Conservation (phyloP, 345 rosid species). For the Bretschneidera sinensis region DNA sequence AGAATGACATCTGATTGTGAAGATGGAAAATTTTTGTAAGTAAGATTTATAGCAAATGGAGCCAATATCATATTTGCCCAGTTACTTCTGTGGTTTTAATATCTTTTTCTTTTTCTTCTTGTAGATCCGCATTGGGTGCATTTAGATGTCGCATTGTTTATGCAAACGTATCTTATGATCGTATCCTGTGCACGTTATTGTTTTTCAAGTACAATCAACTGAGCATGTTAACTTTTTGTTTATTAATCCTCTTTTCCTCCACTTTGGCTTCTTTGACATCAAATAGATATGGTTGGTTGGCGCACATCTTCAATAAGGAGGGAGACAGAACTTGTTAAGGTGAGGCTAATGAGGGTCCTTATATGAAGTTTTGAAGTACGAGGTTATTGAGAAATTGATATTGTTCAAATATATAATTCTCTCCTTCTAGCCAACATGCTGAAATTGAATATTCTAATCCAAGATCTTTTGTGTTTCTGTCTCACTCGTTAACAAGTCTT, state of each 20-base stretch:
- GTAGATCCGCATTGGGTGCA: conserved; percentile 77
- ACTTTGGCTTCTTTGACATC: conserved; percentile 37
- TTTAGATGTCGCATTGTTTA: conserved; percentile 69
- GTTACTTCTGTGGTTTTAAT: conserved; percentile 13
- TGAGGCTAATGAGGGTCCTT: conserved; percentile 12
- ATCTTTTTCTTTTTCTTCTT: conserved; percentile 5
- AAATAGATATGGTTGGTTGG: conserved; percentile 98
- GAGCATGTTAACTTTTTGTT: conserved; percentile 6
- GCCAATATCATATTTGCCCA: neutral
- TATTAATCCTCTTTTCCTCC: conserved; percentile 11
- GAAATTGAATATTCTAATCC: too few species aligned
- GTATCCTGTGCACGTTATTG: conserved; percentile 50
- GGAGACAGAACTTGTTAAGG: conserved; percentile 83
- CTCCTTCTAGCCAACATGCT: too few species aligned
- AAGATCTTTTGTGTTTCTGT: too few species aligned
- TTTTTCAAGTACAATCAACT: conserved; percentile 2
- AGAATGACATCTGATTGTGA: conserved; percentile 85
- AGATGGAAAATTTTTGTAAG: conserved; percentile 75
- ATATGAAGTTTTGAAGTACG: neutral
- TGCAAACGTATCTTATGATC: conserved; percentile 96
- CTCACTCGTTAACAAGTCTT: too few species aligned
- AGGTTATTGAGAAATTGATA: neutral
- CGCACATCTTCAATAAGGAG: conserved; percentile 97
- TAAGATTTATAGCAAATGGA: conserved; percentile 12
- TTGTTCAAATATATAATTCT: neutral